Base-by-base conservation (phyloP, 208 protist genomes). In the Kentomonas sorsogonicus region DNA sequence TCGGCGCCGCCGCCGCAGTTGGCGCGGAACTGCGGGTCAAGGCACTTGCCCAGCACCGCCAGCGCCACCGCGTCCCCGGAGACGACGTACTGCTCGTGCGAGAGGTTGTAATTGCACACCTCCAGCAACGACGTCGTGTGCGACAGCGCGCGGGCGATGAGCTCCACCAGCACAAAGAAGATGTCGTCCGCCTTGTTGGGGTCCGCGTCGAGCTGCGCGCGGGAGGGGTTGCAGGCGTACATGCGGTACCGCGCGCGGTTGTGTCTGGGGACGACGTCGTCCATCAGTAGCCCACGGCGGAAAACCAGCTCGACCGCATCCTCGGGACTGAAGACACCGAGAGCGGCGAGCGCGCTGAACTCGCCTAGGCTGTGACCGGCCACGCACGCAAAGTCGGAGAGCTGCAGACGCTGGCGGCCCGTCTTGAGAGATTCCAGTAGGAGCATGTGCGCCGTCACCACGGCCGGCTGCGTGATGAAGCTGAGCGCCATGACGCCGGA, bases 321-420 rank as follows among this genome's bases (percentile, higher is more conserved):
- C 53, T 93, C 80, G 0, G 85, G 72, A 6, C 77, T 66, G 59
- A 92, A 91, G 10, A 92, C 72, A 20, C 81, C 85, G 1, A 90
- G 62, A 0, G 81, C 81, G 40, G 55, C 60, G 0, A 95, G 64
- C 5, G 85, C 89, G 2, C 83, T 84, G 60, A 91, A 90, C 63
- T 95, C 85, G 26, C 89, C 89, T n/a, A 95, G 61, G 54, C 89
- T 95, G 56, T 95, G 89, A 4, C 89, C 89, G 16, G 81, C 83
- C 18, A 93, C 27, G 18, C 48, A 51, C 3, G 55, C 18, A 38
- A 77, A 43, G 34, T 78, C 25, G 16, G n/a, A n/a, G 25, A 74
- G 47, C 10, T 38, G 26, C 0, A 74, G 16, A 9, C 43, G 40
- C 23, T 33, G 46, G 13, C 31, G 16, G 4, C 25, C 25, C 0